These are phyloP conservation scores for Moniliophthora roreri DNA, from an alignment of 1,284 basidiomycete genomes.

Conservation along the genomic window DNA sequence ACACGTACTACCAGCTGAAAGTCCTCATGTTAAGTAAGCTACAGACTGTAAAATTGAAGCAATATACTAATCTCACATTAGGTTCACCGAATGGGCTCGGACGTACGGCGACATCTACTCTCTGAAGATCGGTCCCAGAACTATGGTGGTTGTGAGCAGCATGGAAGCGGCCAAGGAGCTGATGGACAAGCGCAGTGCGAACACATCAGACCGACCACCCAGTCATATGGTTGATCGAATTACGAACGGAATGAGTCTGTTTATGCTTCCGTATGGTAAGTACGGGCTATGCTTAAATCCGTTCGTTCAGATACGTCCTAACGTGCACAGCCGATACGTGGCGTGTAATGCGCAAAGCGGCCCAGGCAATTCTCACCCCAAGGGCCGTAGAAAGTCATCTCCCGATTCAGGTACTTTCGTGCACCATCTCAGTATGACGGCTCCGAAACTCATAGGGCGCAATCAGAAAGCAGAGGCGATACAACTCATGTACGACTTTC, in stretches of 20 bases:
- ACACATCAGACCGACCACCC: conserved; percentile 22
- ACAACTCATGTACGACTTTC: not conserved
- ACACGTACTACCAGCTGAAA: no score
- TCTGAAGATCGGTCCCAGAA: conserved; percentile 24
- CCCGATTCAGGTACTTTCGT: conserved; percentile 21
- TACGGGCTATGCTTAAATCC: no score
- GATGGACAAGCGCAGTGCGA: conserved; percentile 22
- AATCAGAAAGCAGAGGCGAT: conserved; percentile 20
- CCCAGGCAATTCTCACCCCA: conserved; percentile 14
- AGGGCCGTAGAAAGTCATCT: conserved; percentile 18
- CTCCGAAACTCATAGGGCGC: not conserved
- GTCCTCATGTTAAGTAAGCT: no score
- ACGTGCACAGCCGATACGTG: not conserved
- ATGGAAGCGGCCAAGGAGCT: conserved; percentile 25
- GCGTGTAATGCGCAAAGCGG: conserved; percentile 10
- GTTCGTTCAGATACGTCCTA: not conserved
- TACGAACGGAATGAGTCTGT: conserved; percentile 7
- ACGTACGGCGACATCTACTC: conserved; percentile 27
- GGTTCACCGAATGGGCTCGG: conserved; percentile 27
- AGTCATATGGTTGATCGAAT: conserved; percentile 21
- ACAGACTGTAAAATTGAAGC: no score
- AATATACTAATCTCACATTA: conserved; percentile 4
- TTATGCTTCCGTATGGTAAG: conserved; percentile 6
- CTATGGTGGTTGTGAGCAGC: conserved; percentile 24
- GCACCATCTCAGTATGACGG: not conserved